These are phyloP conservation scores for Aspergillus spinulosporus DNA, from an alignment of 2,329 filamentous ascomycete species.

Conservation along the genomic window DNA sequence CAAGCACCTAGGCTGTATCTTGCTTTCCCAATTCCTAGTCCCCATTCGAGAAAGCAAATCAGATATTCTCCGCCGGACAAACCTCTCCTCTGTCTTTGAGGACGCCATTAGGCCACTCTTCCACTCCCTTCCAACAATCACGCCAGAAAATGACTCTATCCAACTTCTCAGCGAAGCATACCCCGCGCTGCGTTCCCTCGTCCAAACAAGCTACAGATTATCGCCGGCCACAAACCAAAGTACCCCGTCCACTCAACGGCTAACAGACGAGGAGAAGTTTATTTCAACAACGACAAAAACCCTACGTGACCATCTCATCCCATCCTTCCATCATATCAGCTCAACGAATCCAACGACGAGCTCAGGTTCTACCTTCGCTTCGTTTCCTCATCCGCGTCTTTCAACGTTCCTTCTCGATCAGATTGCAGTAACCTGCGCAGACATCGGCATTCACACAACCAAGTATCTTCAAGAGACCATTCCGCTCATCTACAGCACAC, in stretches of 20 bases:
- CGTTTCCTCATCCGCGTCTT: constrained; percentile 45
- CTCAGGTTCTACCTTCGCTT: constrained; percentile 46
- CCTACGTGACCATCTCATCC: constrained; percentile 38
- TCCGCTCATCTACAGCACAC: constrained; percentile 63
- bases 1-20: constrained; percentile 42
- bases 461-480: constrained; percentile 61
- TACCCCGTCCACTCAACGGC: not conserved
- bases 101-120: constrained; percentile 61
- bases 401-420: constrained; percentile 49
- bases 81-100: constrained; percentile 48
- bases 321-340: constrained; percentile 49
- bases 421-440: constrained; percentile 28
- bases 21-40: constrained; percentile 38
- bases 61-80: constrained; percentile 44
- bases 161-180: constrained; percentile 66
- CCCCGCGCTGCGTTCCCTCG: constrained; percentile 62
- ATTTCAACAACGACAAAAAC: constrained; percentile 28
- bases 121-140: constrained; percentile 74
- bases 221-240: constrained; percentile 4
- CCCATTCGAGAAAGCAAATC: constrained; percentile 38
- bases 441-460: constrained; percentile 40
- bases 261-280: constrained; percentile 26
- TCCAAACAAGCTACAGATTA: constrained; percentile 45
- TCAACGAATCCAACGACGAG: constrained; percentile 39
- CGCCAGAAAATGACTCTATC: constrained; percentile 69